Evolutionary conservation across 2,329 filamentous ascomycete species (phyloP).

Genomic region (Paraconiothyrium brasiliense): DNA sequence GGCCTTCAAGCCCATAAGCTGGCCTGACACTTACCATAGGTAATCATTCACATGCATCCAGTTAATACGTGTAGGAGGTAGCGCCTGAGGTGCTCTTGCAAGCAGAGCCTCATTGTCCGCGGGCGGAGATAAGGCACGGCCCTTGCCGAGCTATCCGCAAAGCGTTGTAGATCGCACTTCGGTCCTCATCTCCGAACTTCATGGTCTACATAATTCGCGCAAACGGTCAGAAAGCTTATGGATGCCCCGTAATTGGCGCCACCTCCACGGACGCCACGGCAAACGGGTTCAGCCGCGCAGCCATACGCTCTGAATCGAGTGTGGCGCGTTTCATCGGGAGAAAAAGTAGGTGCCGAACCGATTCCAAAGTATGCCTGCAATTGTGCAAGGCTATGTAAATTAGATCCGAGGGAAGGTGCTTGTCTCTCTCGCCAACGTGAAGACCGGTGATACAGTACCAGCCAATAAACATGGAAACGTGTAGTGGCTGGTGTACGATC

Average conservation of each 20-base stretch:
- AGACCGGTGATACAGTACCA: too few relatives aligned
- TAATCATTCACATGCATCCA: too few relatives aligned
- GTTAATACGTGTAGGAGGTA: too few relatives aligned
- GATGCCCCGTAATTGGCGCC: background rate
- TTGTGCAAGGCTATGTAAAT: background rate
- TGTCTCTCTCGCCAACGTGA: background rate
- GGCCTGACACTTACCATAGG: background rate
- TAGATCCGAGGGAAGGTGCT: background rate
- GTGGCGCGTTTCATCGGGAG: background rate
- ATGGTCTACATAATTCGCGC: too few relatives aligned
- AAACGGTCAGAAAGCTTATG: background rate
- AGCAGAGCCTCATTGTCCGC: background rate
- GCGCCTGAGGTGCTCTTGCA: background rate
- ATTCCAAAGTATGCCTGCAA: background rate
- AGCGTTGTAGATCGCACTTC: background rate
- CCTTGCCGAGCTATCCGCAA: background rate
- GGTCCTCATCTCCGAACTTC: too few relatives aligned
- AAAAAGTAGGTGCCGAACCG: background rate
- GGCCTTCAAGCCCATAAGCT: background rate
- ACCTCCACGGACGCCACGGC: slow-evolving; percentile 12
- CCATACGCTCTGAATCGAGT: background rate
- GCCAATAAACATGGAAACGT: too few relatives aligned
- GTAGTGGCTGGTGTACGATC: too few relatives aligned
- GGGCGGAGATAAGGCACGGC: background rate
- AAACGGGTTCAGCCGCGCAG: background rate